Evolutionary conservation across 495 filamentous ascomycete genomes (phyloP), one percentile per base, ranked within the genome.

Genomic region (Xylaria sp.): DNA sequence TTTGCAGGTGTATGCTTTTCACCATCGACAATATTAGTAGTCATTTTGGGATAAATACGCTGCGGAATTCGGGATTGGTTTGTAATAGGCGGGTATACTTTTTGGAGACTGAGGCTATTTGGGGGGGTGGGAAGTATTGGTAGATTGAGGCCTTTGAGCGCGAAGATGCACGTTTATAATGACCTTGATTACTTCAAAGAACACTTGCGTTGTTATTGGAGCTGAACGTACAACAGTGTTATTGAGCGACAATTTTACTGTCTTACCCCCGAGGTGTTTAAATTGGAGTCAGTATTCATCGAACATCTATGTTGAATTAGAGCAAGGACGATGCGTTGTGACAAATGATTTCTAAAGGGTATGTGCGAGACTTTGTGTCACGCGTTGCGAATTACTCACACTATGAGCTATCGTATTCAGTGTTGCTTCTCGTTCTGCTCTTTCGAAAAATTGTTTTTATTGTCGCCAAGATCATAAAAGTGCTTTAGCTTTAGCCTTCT

Each of bases 401-500:
- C n/a, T 8, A 26, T 5, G 5, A 15, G 50, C 21, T 17, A 17
- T 55, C 24, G 12, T 55, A 53, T 53, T 29, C 14, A 7, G 50
- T 53, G 50, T 5, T 1, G 12, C 12, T 53, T 29, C 29, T 9
- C 9, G 29, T 29, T 12, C 5, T 9, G 21, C 24, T 24, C 24
- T 14, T 29, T n/a, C 15, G 24, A 55, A 37, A 14, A 29, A 15
- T 29, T 5, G 17, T 55, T 55, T 17, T 14, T 15, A 2, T 55
- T n/a, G 15, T 17, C 14, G 52, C 26, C 7, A 31, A 17, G 12
- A 57, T 37, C 35, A 67, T 35, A 67, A n/a, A 9, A 55, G 37
- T 24, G 65, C 31, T 37, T 19, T 67, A 5, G 65, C 62, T 24
- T 59, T 61, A 12, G 65, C 62, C 15, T 59, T 61, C 12, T n/a